phyloP scores from a whole-genome alignment of 805 yeast genomes.

The Lachancea cidri region DNA sequence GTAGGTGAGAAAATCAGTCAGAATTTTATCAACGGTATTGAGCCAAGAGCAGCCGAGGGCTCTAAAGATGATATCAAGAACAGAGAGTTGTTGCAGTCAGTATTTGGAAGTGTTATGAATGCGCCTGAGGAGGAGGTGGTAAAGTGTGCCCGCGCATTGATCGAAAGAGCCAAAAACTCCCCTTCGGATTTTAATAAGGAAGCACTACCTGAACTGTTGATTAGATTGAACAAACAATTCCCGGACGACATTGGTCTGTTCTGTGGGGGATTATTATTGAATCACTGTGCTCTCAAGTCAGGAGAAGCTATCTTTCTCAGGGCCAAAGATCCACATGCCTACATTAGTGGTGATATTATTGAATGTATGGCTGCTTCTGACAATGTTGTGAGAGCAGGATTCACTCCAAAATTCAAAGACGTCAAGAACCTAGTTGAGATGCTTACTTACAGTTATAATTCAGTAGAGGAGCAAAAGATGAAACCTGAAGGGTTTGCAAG shows the following conservation, averaged over 20 bases:
- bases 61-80: constrained; percentile 51
- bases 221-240: constrained; percentile 78
- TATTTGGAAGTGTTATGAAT: constrained; percentile 83
- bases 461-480: constrained; percentile 93
- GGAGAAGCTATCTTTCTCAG: constrained; percentile 97
- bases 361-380: constrained; percentile 99
- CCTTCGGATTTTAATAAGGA: constrained; percentile 51
- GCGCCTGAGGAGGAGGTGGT: constrained; percentile 57
- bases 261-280: constrained; percentile 90
- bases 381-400: constrained; percentile 97
- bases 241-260: constrained; percentile 92
- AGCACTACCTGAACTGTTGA: constrained; percentile 65
- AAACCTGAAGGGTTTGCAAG: constrained; percentile 45
- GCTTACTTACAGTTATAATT: constrained; percentile 85
- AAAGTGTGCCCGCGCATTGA: constrained; percentile 57
- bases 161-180: constrained; percentile 53
- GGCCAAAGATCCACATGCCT: constrained; percentile 98
- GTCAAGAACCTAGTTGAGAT: constrained; percentile 82
- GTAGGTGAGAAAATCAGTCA: constrained; percentile 59
- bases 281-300: constrained; percentile 72
- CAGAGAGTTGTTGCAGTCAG: constrained; percentile 61
- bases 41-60: constrained; percentile 40
- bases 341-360: constrained; percentile 92
- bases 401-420: constrained; percentile 99
- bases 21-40: constrained; percentile 48